Percentiles rank a stretch among this genome's conserved stretches.
phyloP scores from a whole-genome alignment of 2,329 filamentous ascomycete genomes.

The Calonectria crousiana region DNA sequence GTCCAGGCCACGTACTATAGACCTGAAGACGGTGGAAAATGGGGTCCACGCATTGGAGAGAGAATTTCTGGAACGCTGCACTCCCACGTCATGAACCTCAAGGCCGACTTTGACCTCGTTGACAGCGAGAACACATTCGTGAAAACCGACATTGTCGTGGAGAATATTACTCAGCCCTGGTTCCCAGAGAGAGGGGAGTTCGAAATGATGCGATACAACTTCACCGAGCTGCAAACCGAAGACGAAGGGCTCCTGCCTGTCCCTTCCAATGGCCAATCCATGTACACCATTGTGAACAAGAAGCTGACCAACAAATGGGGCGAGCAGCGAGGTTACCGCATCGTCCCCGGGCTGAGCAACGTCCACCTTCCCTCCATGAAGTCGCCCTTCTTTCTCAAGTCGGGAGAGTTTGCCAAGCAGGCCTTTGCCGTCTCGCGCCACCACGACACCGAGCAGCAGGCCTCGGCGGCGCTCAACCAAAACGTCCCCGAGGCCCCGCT shows the following conservation, averaged over 20 bases:
- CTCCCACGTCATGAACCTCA: constrained; percentile 53
- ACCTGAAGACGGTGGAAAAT: constrained; percentile 47
- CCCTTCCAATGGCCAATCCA: constrained; percentile 22
- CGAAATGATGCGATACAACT: constrained; percentile 50
- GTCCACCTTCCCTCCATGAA: constrained; percentile 59
- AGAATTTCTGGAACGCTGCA: constrained; percentile 46
- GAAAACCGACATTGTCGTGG: constrained; percentile 46
- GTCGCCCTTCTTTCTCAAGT: constrained; percentile 59
- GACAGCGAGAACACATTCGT: constrained; percentile 48
- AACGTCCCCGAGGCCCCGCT: constrained; percentile 55
- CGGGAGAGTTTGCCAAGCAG: constrained; percentile 59
- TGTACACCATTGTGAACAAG: constrained; percentile 41
- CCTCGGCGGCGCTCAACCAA: constrained; percentile 53
- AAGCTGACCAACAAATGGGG: constrained; percentile 25
- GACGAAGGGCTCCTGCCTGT: constrained; percentile 42
- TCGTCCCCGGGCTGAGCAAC: constrained; percentile 46
- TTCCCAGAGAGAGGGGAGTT: constrained; percentile 51
- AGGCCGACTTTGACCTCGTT: constrained; percentile 54
- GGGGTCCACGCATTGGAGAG: constrained; percentile 49
- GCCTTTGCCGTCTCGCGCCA: constrained; percentile 60
- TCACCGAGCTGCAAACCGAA: constrained; percentile 43
- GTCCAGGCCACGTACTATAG: constrained; percentile 58
- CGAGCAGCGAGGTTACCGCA: constrained; percentile 20
- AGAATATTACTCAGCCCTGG: constrained; percentile 51
- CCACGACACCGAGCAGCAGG: constrained; percentile 49